phyloP scores from a whole-genome alignment of 345 rosid genomes.

The Hibiscus syriacus region DNA sequence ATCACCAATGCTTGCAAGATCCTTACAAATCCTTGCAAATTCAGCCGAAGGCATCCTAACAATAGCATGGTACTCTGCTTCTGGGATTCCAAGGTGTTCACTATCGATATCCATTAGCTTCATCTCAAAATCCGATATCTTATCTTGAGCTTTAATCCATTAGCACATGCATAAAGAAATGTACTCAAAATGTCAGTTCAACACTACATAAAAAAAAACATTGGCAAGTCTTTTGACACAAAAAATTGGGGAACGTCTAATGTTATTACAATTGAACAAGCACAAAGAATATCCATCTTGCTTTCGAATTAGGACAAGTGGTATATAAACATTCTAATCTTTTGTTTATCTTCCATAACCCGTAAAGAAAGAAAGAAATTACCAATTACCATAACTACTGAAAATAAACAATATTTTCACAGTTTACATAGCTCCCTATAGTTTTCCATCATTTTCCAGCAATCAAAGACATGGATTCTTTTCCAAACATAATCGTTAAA shows the following conservation, averaged over 20 bases:
- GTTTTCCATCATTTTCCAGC: neutral
- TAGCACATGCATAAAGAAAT: too few species aligned
- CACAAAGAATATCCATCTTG: neutral
- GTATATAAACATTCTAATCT: neutral
- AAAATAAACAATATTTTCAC: neutral
- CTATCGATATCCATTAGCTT: too few species aligned
- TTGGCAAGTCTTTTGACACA: neutral
- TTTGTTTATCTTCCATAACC: neutral
- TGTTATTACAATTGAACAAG: neutral
- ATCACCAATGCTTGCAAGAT: too few species aligned
- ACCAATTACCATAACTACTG: neutral
- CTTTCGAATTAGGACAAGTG: neutral
- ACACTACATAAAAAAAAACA: neutral
- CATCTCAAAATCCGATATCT: too few species aligned
- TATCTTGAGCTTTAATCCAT: too few species aligned
- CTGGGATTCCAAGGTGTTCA: slow-evolving; percentile 97
- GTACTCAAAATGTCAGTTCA: slow-evolving; percentile 8
- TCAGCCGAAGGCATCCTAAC: too few species aligned
- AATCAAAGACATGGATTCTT: neutral
- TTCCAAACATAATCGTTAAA: neutral
- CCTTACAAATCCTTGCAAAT: too few species aligned
- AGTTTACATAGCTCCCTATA: neutral
- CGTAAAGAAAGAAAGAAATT: too few species aligned
- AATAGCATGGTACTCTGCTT: slow-evolving; percentile 93
- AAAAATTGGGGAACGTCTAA: neutral